Evolutionary conservation across 2,329 filamentous ascomycete species (phyloP), one percentile per base, ranked within the genome.

Genomic region (Plenodomus tracheiphilus): DNA sequence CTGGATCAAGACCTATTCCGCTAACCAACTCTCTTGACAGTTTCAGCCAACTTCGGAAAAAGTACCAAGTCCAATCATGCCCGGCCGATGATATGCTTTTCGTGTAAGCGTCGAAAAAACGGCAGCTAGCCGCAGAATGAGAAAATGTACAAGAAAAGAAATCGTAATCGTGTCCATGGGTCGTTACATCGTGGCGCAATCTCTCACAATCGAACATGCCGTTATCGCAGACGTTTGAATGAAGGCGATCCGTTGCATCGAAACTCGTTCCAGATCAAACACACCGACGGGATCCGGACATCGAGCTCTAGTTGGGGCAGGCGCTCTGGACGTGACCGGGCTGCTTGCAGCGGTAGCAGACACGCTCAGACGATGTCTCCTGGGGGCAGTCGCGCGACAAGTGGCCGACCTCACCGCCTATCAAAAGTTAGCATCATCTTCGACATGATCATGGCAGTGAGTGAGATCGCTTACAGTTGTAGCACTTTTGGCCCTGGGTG

Each of bases 401-500:
- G 78, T 97, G 93, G 56, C 94, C 93, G 65, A 93, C 88, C 81
- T 97, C 91, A 65, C 85, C 85, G 66, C 84, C 83, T 85, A 56
- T 36, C 17, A 30, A 45, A 42, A 10, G 50, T 72, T 58, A 74
- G 68, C 39, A 42, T 16, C 20, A 40, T 55, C 41, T 42, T 46
- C n/a, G 13, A 10, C 39, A 17, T 8, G 21, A 32, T 35, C 51
- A 7, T 17, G 16, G 30, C 36, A 13, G 21, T 32, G 4, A 5
- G 34, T 32, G 6, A 11, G 28, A 15, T 32, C 16, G 71, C 81
- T 71, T 72, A 85, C 94, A 97, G 85, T 97, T 97, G 86, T 97
- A 99, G 87, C 94, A 99, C 83, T 97, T 97, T 82, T 95, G 93
- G 69, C 94, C 94, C 76, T 97, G 95, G 67, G 93, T 95, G 79